Percentiles rank a stretch among this genome's conserved stretches.
Evolutionary conservation across 1,284 basidiomycete species (phyloP).

Genomic region (Rhodotorula sp.): DNA sequence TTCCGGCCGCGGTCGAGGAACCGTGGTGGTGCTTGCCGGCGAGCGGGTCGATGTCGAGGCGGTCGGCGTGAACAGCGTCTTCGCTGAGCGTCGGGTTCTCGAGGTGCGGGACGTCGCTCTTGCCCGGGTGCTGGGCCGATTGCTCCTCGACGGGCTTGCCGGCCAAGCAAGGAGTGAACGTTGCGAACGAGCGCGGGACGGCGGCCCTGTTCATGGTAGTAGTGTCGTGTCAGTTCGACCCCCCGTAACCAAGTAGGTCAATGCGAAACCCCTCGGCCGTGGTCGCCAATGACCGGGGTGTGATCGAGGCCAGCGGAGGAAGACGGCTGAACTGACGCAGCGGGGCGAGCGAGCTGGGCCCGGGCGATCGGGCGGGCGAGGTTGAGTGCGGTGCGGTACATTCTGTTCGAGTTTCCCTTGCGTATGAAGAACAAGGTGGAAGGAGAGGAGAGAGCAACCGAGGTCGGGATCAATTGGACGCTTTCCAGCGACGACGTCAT

Average conservation of each 20-base stretch:
- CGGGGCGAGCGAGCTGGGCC: background rate
- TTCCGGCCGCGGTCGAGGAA: background rate
- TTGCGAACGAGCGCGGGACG: background rate
- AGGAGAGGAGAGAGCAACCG: background rate
- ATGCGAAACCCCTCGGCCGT: background rate
- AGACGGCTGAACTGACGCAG: background rate
- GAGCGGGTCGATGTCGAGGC: conserved; percentile 23
- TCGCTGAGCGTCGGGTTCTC: conserved; percentile 29
- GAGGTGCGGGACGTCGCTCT: conserved; percentile 29
- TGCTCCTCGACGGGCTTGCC: conserved; percentile 4
- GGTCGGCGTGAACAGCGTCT: conserved; percentile 35
- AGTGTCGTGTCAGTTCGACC: too few species aligned
- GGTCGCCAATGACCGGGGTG: too few species aligned
- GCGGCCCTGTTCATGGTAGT: background rate
- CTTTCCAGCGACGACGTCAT: background rate
- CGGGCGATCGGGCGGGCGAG: background rate
- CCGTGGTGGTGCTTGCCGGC: background rate
- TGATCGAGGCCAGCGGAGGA: background rate
- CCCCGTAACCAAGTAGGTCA: too few species aligned
- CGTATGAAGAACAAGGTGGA: background rate
- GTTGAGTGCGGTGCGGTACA: background rate
- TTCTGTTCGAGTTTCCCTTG: background rate
- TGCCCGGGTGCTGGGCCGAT: conserved; percentile 29
- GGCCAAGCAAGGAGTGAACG: background rate
- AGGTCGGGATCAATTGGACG: background rate